phyloP scores from a whole-genome alignment of 2,329 filamentous ascomycete species.

The Fusarium cicatricum region DNA sequence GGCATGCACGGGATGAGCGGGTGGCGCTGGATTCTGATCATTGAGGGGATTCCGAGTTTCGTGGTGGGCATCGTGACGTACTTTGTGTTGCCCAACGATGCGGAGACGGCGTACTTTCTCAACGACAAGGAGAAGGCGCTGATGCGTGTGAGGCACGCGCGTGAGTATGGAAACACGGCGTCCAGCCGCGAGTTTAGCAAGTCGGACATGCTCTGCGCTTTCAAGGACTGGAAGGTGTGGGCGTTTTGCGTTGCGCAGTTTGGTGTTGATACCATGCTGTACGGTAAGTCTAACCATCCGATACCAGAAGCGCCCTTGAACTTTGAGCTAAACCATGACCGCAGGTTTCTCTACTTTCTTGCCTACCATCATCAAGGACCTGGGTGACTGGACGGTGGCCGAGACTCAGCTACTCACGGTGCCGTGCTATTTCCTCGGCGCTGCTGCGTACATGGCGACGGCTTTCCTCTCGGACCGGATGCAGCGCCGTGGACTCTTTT shows the following conservation, averaged over 20 bases:
- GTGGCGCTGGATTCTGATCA: slow-evolving; percentile 76
- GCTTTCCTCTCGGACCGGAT: slow-evolving; percentile 73
- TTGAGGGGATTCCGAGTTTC: slow-evolving; percentile 57
- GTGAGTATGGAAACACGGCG: slow-evolving; percentile 58
- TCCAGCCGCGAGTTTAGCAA: slow-evolving; percentile 59
- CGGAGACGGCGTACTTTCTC: slow-evolving; percentile 67
- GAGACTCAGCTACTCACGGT: slow-evolving; percentile 80
- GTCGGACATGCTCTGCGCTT: slow-evolving; percentile 70
- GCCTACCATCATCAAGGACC: slow-evolving; percentile 77
- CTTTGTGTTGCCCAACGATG: slow-evolving; percentile 49
- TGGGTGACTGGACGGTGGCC: slow-evolving; percentile 69
- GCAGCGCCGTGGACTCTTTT: slow-evolving; percentile 72
- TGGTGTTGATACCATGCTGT: slow-evolving; percentile 78
- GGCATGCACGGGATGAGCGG: slow-evolving; percentile 69
- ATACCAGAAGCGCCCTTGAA: background rate
- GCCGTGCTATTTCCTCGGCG: slow-evolving; percentile 78
- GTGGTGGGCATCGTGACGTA: slow-evolving; percentile 47
- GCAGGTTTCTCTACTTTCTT: slow-evolving; percentile 78
- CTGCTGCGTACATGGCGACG: slow-evolving; percentile 70
- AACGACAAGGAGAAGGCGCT: slow-evolving; percentile 69
- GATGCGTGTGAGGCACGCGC: slow-evolving; percentile 53
- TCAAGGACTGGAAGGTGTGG: slow-evolving; percentile 81
- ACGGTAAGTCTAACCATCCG: slow-evolving; percentile 52
- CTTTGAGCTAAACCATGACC: background rate
- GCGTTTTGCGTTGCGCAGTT: slow-evolving; percentile 75